Base-by-base conservation (phyloP, 78 protist species). In the Emiliania huxleyi region DNA sequence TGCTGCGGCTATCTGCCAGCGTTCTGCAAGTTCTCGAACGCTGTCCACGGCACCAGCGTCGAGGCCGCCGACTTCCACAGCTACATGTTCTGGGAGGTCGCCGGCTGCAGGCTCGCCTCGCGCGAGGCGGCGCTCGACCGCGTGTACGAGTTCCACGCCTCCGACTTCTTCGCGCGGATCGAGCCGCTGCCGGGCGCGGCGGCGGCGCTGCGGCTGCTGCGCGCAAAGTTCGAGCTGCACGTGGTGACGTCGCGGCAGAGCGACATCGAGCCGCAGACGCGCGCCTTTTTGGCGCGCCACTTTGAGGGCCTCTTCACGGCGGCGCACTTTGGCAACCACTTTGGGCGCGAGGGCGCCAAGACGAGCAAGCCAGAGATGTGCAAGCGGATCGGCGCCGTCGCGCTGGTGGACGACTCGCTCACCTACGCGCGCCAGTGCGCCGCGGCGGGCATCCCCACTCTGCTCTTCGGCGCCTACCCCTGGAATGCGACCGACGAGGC, bases 191-290 rank as follows among this genome's bases (percentile, higher is more conserved):
- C 42, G 8, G 88, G 88, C 52, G 88, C 88, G 35, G 3, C 4
- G 22, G 35, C 3, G 12, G 88, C 52, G 15, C 52, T 83, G 11
- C 33, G 26, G 26, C 46, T 22, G 2, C 52, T 83, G 33, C 2
- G 11, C 12, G 42, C 46, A 6, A 83, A 83, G 15, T 83, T 26
- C 88, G 88, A 83, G 69, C 52, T 83, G 37, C 69, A 45, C 29
- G 88, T 83, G 26, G 88, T 83, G 37, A 83, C 88, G 33, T 83
- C 88, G 4, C 88, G 88, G 11, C 88, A 83, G 88, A 45, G 37
- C 12, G 29, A n/a, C 46, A 43, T 83, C 52, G 88, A 83, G 52
- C 26, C 5, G 22, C 35, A 21, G 35, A 83, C 88, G 69, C 88
- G 88, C 12, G 35, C 35, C 5, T n/a, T 25, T 43, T 8, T n/a